Evolutionary conservation across 139 green algal genomes (phyloP), one percentile per base, ranked within the genome.

Genomic region (Desmodesmus armatus): DNA sequence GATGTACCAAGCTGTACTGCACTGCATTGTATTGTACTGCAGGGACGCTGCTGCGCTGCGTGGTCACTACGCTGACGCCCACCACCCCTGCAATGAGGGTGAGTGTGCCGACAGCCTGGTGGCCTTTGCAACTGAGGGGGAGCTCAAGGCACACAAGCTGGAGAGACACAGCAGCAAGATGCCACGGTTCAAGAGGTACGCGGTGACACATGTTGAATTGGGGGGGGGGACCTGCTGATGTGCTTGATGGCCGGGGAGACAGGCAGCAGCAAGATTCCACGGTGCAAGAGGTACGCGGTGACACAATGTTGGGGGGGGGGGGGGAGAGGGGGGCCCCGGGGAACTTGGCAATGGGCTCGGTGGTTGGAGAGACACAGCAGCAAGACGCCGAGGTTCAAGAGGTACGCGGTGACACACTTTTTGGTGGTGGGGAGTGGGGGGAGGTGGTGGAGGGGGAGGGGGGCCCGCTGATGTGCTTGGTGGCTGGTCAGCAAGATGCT

Each of bases 121-220:
- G 41, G 93, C 92, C 0, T 97, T 96, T 76, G 62, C 65, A 27
- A 96, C 67, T 2, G 80, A 88, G 2, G 89, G 93, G 33, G 92
- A 97, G 88, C 91, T 97, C 76, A 40, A 60, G 41, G 27, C 84
- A 33, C 90, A 95, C 76, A 35, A 78, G 74, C 53, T 88, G 23
- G 80, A 91, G 77, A 60, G 81, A 7, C 91, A 95, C 81, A 87
- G 80, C 31, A 72, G n/a, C 58, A 79, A 75, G 17, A 87, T 87
- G 82, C 82, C 82, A 29, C 49, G 88, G 25, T 91, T 77, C 25
- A 80, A 82, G 9, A 81, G 69, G 74, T 81, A 39, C 39, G 74
- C n/a, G 40, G n/a, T 69, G 29, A 19, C 21, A 19, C 31, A 6
- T 35, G 47, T 25, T 66, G 47, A 27, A 66, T 25, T 33, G 29